These are phyloP conservation scores for Leptographium procerum DNA, from an alignment of 2,329 filamentous ascomycete species.

Conservation along the genomic window DNA sequence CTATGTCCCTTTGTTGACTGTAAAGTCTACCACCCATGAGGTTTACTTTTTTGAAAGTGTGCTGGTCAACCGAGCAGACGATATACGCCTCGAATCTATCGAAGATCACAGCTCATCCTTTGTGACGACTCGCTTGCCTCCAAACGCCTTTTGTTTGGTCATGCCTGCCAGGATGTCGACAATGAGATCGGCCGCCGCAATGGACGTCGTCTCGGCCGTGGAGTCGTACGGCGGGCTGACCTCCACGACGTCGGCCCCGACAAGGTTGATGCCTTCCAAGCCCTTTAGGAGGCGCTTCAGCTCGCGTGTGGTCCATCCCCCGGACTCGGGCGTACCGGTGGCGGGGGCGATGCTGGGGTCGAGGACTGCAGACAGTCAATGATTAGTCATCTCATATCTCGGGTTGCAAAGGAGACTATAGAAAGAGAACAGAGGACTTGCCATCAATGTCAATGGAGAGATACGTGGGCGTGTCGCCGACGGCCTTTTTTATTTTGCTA, in stretches of 20 bases:
- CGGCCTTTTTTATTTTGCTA: slow-evolving; percentile 20
- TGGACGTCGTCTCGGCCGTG: slow-evolving; percentile 7
- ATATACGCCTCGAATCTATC: too few relatives aligned
- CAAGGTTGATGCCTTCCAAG: slow-evolving; percentile 69
- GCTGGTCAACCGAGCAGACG: too few relatives aligned
- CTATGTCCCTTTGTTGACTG: too few relatives aligned
- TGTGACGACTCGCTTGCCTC: neutral
- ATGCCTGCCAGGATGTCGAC: slow-evolving; percentile 9
- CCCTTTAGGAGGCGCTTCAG: slow-evolving; percentile 72
- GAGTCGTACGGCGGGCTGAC: slow-evolving; percentile 77
- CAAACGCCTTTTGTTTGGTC: slow-evolving; percentile 1
- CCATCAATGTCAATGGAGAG: slow-evolving; percentile 20
- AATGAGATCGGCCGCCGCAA: slow-evolving; percentile 8
- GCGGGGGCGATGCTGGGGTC: slow-evolving; percentile 21
- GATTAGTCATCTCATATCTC: too few relatives aligned
- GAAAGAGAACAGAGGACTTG: neutral
- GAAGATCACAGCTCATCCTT: slow-evolving; percentile 8
- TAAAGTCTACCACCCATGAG: too few relatives aligned
- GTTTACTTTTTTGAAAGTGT: too few relatives aligned
- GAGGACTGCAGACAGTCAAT: too few relatives aligned
- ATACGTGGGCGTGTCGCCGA: slow-evolving; percentile 24
- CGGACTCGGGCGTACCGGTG: slow-evolving; percentile 80
- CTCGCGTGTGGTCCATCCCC: slow-evolving; percentile 83
- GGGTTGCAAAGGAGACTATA: too few relatives aligned
- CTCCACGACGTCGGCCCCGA: slow-evolving; percentile 84